phyloP scores from a whole-genome alignment of 176 grass and related monocot species.

The Melocanna baccifera region DNA sequence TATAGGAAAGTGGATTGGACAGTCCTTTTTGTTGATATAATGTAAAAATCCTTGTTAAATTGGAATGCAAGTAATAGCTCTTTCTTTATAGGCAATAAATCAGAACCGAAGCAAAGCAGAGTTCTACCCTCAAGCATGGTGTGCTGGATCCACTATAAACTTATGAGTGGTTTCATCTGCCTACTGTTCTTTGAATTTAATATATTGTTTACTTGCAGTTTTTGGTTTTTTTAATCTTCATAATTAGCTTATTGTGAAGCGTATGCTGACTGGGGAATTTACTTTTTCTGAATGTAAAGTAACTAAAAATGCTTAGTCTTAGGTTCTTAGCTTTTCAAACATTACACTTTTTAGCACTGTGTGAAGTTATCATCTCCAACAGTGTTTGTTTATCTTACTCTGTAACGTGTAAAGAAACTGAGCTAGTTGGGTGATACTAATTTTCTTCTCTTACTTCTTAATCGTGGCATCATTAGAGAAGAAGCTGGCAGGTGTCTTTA shows the following conservation, averaged over 20 bases:
- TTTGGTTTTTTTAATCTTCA: neutral
- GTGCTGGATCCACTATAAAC: neutral
- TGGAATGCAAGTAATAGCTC: neutral
- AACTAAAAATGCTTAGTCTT: neutral
- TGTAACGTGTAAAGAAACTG: neutral
- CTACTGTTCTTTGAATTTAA: neutral
- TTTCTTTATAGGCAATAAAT: neutral
- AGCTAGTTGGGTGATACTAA: neutral
- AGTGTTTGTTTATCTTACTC: conserved; percentile 9
- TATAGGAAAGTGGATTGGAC: neutral
- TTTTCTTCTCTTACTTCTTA: conserved; percentile 15
- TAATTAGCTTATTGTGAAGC: neutral
- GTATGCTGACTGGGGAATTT: neutral
- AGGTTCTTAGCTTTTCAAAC: neutral
- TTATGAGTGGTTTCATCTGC: neutral
- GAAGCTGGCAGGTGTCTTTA: conserved; percentile 35
- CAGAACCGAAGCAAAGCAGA: neutral
- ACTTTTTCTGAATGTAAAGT: neutral
- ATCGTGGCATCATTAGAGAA: conserved; percentile 39
- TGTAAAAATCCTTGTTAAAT: neutral
- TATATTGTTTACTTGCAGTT: neutral
- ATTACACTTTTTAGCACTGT: neutral
- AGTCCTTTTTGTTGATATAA: neutral
- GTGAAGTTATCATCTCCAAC: neutral
- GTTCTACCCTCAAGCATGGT: neutral